These are phyloP conservation scores for Rhodomyrtus tomentosa DNA, from an alignment of 345 rosid genomes.

Conservation along the genomic window DNA sequence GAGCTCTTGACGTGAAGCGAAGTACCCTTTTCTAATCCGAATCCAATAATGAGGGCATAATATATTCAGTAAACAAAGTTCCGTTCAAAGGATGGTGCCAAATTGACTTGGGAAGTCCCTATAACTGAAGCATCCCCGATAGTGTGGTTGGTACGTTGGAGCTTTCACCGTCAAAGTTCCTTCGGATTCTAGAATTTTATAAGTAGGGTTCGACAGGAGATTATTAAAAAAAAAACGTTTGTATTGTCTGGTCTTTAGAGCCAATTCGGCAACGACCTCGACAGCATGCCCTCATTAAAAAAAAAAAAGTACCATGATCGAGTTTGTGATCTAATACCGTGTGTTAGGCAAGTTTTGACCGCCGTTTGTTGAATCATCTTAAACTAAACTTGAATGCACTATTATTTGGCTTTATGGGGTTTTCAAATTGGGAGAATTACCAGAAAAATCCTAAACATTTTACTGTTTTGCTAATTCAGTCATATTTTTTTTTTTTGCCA, in stretches of 20 bases:
- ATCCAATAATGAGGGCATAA: background rate
- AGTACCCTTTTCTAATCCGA: background rate
- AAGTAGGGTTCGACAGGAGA: background rate
- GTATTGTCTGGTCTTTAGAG: background rate
- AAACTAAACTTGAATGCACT: background rate
- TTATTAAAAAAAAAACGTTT: background rate
- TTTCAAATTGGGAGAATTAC: too few species aligned
- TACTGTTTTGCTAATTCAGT: too few species aligned
- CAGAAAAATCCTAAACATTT: too few species aligned
- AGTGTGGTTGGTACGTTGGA: background rate
- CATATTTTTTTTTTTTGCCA: too few species aligned
- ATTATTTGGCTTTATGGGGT: background rate
- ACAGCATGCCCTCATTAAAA: background rate
- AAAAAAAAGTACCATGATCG: background rate
- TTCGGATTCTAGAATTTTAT: background rate
- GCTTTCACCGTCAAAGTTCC: background rate
- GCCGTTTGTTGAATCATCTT: background rate
- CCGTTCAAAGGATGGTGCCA: background rate
- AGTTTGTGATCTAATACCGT: background rate
- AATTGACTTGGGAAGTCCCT: background rate
- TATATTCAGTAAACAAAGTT: background rate
- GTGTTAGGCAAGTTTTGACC: background rate
- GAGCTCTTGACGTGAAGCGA: background rate
- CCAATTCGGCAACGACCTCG: background rate
- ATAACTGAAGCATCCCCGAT: background rate